These are phyloP conservation scores for Coniosporium apollinis DNA, from an alignment of 495 filamentous ascomycete genomes.

Conservation along the genomic window DNA sequence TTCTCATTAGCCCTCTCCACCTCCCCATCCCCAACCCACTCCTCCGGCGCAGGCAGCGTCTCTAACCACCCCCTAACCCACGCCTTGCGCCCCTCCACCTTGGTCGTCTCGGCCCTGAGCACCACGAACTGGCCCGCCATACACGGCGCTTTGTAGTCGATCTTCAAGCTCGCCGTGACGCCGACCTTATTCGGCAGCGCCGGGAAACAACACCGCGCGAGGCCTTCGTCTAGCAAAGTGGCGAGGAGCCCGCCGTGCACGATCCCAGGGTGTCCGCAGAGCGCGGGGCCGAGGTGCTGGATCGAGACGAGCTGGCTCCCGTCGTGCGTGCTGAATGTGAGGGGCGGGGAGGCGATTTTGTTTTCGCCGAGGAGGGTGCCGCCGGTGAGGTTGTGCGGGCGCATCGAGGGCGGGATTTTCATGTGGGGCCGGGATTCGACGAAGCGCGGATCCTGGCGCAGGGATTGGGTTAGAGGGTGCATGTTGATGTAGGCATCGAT, in stretches of 20 bases:
- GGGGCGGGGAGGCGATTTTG: slow-evolving; percentile 67
- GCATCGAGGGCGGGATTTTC: slow-evolving; percentile 53
- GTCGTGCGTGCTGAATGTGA: slow-evolving; percentile 50
- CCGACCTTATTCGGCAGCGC: slow-evolving; percentile 78
- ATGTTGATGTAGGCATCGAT: slow-evolving; percentile 56
- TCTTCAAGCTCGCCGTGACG: slow-evolving; percentile 78
- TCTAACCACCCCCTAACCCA: slow-evolving; percentile 91
- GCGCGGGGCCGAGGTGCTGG: slow-evolving; percentile 58
- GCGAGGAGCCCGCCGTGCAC: slow-evolving; percentile 85
- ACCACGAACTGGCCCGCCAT: slow-evolving; percentile 63
- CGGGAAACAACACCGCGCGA: slow-evolving; percentile 81
- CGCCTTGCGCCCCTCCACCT: slow-evolving; percentile 86
- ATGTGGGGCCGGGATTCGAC: slow-evolving; percentile 71
- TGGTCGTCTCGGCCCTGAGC: slow-evolving; percentile 62
- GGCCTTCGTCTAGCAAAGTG: slow-evolving; percentile 79
- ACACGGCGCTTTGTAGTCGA: slow-evolving; percentile 74
- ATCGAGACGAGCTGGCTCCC: slow-evolving; percentile 61
- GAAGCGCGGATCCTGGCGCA: slow-evolving; percentile 52
- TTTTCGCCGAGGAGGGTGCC: slow-evolving; percentile 63
- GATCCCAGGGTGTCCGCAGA: slow-evolving; percentile 86
- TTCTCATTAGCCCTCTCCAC: slow-evolving; percentile 2
- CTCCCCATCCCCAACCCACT: slow-evolving; percentile 8
- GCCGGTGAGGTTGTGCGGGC: slow-evolving; percentile 60
- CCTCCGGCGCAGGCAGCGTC: slow-evolving; percentile 48
- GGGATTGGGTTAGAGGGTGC: slow-evolving; percentile 49